A percentile compares a stretch with the other conserved stretches of the same genome.
phyloP scores from a whole-genome alignment of 257 asterid genomes.

The Scutellaria barbata region DNA sequence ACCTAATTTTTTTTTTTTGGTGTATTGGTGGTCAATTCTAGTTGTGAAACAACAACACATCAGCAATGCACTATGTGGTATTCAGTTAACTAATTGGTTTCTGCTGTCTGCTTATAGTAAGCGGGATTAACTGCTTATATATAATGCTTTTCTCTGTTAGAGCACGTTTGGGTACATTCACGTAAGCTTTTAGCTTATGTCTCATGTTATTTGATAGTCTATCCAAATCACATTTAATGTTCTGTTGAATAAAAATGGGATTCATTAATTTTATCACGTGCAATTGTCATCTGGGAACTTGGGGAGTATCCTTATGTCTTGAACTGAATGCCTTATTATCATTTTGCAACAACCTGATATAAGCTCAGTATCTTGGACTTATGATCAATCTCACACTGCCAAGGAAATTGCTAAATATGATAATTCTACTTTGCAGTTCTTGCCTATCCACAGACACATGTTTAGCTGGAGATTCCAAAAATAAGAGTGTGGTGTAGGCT shows the following conservation, averaged over 20 bases:
- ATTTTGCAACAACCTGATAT: neutral
- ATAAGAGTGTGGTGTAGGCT: neutral
- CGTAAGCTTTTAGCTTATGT: neutral
- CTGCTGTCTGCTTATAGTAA: neutral
- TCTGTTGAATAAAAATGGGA: neutral
- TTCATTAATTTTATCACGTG: neutral
- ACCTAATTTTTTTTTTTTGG: conserved; percentile 2
- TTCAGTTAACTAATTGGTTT: conserved; percentile 2
- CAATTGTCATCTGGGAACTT: conserved; percentile 4
- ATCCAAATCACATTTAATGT: conserved; percentile 2
- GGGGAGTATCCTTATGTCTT: neutral
- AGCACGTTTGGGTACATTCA: neutral
- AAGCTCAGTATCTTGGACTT: neutral
- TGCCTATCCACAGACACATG: neutral
- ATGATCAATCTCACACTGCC: conserved; percentile 15
- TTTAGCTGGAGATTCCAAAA: neutral
- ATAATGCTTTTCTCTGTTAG: neutral
- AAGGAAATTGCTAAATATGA: neutral
- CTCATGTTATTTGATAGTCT: neutral
- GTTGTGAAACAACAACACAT: neutral
- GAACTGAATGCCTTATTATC: conserved; percentile 16
- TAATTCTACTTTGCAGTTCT: conserved; percentile 4
- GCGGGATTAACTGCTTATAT: neutral
- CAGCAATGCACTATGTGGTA: neutral
- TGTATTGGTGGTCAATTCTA: conserved; percentile 23